Evolutionary conservation across 2,329 filamentous ascomycete genomes (phyloP).

Genomic region (Emmonsiellopsis sp.): DNA sequence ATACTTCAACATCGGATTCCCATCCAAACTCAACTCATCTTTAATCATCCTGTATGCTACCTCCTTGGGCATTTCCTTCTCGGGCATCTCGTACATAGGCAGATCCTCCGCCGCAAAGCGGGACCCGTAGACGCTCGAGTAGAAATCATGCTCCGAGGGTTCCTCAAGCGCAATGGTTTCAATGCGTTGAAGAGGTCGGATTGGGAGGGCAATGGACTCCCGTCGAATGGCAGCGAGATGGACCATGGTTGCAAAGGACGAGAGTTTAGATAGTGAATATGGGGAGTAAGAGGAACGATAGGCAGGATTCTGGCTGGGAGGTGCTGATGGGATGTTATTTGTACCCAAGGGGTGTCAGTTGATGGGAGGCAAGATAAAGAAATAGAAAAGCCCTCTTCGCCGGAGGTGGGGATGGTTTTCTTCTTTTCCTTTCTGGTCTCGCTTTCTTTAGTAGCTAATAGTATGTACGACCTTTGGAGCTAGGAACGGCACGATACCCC

Average conservation of each 20-base stretch:
- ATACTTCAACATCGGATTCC: constrained; percentile 69
- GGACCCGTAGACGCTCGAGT: constrained; percentile 79
- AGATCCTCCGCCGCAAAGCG: constrained; percentile 73
- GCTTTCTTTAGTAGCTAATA: too few relatives aligned
- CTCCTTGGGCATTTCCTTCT: constrained; percentile 80
- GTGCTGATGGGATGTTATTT: not conserved
- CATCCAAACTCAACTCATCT: constrained; percentile 85
- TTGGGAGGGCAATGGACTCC: constrained; percentile 27
- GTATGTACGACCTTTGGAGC: too few relatives aligned
- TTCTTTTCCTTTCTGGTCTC: too few relatives aligned
- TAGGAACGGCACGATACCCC: too few relatives aligned
- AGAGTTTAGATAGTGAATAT: not conserved
- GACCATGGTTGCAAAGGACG: constrained; percentile 23
- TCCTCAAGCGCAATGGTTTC: constrained; percentile 40
- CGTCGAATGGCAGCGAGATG: constrained; percentile 32
- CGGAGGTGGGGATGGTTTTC: too few relatives aligned
- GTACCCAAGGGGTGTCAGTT: too few relatives aligned
- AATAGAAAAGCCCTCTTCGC: too few relatives aligned
- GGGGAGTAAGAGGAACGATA: not conserved
- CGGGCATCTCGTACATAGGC: constrained; percentile 77
- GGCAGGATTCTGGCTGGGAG: not conserved
- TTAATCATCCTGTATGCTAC: constrained; percentile 97
- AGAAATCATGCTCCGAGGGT: constrained; percentile 43
- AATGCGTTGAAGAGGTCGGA: constrained; percentile 32
- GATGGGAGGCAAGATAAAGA: too few relatives aligned